Evolutionary conservation across 495 filamentous ascomycete genomes (phyloP), one percentile per base, ranked within the genome.

Genomic region (Cladorrhinum samala): DNA sequence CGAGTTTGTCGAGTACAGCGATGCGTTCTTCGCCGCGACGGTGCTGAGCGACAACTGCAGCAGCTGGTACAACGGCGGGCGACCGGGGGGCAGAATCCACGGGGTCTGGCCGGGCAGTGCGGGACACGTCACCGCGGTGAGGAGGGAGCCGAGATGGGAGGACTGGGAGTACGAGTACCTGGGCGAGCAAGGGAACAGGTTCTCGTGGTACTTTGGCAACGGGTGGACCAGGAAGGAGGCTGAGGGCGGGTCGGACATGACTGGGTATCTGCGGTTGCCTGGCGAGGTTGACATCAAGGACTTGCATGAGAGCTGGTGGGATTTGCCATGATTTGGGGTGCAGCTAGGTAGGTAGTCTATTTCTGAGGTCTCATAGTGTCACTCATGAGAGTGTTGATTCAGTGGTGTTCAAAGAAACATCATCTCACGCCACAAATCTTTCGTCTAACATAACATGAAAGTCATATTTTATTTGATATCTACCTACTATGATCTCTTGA

Each of bases 91-190:
- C 2, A 62, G 77, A 19, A 78, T 88, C 19, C 79, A 81, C 52
- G 85, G 81, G 0, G 58, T 86, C 16, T 89, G 85, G 74, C 86
- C 86, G 0, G 84, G 83, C 0, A 82, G 77, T 64, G 79, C 81
- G 3, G 66, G 79, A 1, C 79, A 82, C 57, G 64, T 77, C 21
- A 81, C 80, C 9, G 74, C 76, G 18, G 71, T 83, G 21, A 69
- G 79, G 3, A 64, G 77, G 19, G 77, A 84, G 43, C 83, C 83
- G 1, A 69, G 85, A 13, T 88, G 83, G 83, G 85, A 89, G 66
- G 85, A 89, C 60, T 88, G 73, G 70, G 84, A 88, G 51, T 87
- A 83, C 63, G 74, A 73, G 50, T 82, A 83, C 60, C 58, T 74
- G 7, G 60, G 65, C 2, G 58, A 65, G 9, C 56, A 53, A n/a